Base-by-base conservation (phyloP, 768 basidiomycete genomes). In the Strobilomyces dryophilus region DNA sequence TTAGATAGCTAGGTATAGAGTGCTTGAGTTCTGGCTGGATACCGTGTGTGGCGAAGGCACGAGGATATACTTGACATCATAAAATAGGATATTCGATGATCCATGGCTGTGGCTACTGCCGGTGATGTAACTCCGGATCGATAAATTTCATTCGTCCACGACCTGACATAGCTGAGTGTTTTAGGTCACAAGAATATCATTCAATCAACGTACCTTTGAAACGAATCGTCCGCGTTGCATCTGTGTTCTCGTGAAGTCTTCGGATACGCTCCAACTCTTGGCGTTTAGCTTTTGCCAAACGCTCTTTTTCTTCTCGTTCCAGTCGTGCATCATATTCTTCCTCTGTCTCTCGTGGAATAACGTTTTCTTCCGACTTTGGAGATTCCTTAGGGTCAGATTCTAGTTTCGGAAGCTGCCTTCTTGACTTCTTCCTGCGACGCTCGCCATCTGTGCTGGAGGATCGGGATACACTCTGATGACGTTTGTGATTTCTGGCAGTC, bases 281-380 rank as follows among this genome's bases (percentile, higher is more conserved):
- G 57, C 69, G 74, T 54, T 74, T 74, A 35, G 71, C 74, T 8
- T 69, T 73, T 56, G 76, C 81, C 0, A 80, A 50, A 41, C 85
- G 73, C 59, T 84, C 82, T 12, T 74, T 75, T 67, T 88, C 87
- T 63, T 87, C 83, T 37, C 81, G 71, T 63, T 87, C 85, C 45
- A 89, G 66, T 32, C 83, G 72, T 1, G 79, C 79, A 60, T 86
- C 86, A 55, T 89, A 87, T 62, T 86, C 84, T 65, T 87, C 87
- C 58, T 85, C 82, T 0, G 84, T 87, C 65, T 88, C 86, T 56
- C 71, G 66, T 35, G 50, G 52, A 24, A 64, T 54, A 4, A 35
- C 47, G 4, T 57, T 54, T 40, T 39, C 40, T 5, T 46, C 50
- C 14, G 36, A 31, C n/a, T 14, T 39, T 32, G 14, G 53, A 47